A percentile compares a stretch with the other conserved stretches of the same genome.
Evolutionary conservation across 176 grass and related monocot species (phyloP).

Genomic region (Oryza punctata): DNA sequence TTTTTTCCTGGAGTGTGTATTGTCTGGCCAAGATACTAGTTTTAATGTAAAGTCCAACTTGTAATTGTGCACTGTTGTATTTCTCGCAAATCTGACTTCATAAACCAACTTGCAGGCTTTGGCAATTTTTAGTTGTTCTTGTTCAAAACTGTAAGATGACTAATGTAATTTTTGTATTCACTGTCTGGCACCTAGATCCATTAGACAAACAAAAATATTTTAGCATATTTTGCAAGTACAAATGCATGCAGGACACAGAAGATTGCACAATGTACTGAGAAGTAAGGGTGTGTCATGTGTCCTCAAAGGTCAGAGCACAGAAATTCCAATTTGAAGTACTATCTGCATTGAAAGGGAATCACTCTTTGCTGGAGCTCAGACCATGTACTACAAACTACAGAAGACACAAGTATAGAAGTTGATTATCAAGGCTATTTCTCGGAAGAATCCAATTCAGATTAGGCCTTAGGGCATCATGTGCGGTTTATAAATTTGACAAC

Average conservation of each 20-base stretch:
- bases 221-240: background rate
- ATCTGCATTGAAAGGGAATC: background rate
- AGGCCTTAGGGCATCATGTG: background rate
- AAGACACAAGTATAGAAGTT: background rate
- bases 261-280: conserved; percentile 9
- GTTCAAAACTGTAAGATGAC: conserved; percentile 21
- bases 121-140: conserved; percentile 13
- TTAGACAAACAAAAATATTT: background rate
- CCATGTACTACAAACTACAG: background rate
- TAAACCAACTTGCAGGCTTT: conserved; percentile 27
- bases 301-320: background rate
- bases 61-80: background rate
- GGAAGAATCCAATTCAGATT: conserved; percentile 1
- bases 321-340: background rate
- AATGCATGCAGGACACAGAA: background rate
- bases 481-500: conserved; percentile 35
- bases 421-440: conserved; percentile 12
- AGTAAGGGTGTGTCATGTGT: conserved; percentile 1
- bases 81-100: conserved; percentile 30
- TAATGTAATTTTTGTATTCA: conserved; percentile 15
- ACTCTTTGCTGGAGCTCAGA: background rate
- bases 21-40: background rate
- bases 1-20: background rate
- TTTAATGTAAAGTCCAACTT: background rate
- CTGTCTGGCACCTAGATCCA: conserved; percentile 20